Base-by-base conservation (phyloP, 345 rosid genomes). In the Salix exigua region DNA sequence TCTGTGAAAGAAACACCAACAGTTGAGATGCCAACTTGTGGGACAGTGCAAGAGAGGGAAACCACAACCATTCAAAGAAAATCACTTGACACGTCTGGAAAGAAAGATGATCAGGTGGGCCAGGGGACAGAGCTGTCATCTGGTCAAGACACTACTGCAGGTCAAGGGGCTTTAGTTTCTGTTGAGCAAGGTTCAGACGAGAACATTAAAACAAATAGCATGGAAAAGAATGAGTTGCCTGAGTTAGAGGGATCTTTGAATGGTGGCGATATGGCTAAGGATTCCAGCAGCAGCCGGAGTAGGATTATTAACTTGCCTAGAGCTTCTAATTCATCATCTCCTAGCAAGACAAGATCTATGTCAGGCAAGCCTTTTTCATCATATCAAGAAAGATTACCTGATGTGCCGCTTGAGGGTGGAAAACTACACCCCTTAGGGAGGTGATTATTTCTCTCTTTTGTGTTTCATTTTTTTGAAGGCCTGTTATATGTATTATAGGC, bases 361-460 rank as follows among this genome's bases (percentile, higher is more conserved):
- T 71, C 91, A 14, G 87, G 81, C 74, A 85, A 83, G 83, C 82
- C 88, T 75, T 70, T 79, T 74, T 86, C 82, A 35, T 72, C 84
- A 14, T 85, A 55, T 73, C 75, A 92, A 82, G 94, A 86, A 9
- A 85, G 91, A 78, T 76, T 88, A 70, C 86, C 88, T 79, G 89
- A 91, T 86, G 78, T 83, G 70, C 77, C 89, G 30, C 79, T 84
- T 73, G 93, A 87, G 66, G 85, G 82, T 40, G 88, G 84, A 58
- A 87, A 77, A 79, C 76, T 85, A 70, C 81, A 78, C 72, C 78
- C 73, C 75, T 88, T 88, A 89, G 93, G 89, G 88, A 89, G 98
- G 96, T 94, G 91, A 91, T 86, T 81, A 85, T 84, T 82, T 74
- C 73, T 35, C 28, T 61, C 37, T 76, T 51, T 79, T 46, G 44